phyloP scores from a whole-genome alignment of 371 early-diverging fungal species.

The Choanephora cucurbitarum region DNA sequence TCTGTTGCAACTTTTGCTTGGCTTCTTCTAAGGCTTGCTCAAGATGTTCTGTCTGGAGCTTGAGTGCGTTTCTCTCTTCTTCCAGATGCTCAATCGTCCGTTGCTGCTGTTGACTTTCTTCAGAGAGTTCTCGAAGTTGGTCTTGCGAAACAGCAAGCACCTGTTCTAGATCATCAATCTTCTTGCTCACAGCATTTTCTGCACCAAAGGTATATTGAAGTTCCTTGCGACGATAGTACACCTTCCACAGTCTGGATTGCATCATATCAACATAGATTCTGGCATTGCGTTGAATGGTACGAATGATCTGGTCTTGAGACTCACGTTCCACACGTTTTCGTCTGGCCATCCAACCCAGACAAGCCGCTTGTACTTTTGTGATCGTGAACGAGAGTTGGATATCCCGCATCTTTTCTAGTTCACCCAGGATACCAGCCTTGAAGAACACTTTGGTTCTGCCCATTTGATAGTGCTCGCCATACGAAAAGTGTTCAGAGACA shows the following conservation, averaged over 20 bases:
- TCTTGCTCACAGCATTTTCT: conserved; percentile 62
- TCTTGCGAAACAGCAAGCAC: conserved; percentile 52
- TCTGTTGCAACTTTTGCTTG: conserved; percentile 17
- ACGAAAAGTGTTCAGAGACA: conserved; percentile 55
- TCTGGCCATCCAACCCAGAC: conserved; percentile 86
- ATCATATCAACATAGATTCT: conserved; percentile 84
- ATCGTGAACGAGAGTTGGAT: conserved; percentile 80
- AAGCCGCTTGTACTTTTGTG: conserved; percentile 84
- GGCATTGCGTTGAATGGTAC: conserved; percentile 90
- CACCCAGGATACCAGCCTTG: conserved; percentile 86
- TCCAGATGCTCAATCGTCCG: conserved; percentile 31
- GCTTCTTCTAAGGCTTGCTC: conserved; percentile 36
- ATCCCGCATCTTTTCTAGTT: conserved; percentile 96
- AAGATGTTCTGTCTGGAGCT: conserved; percentile 38
- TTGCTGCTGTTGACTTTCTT: conserved; percentile 51
- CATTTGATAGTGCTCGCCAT: conserved; percentile 82
- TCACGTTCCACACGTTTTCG: conserved; percentile 66
- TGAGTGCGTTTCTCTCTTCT: conserved; percentile 39
- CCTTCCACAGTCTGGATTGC: conserved; percentile 93
- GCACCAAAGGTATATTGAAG: conserved; percentile 84
- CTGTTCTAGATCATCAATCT: conserved; percentile 52
- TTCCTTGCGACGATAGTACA: conserved; percentile 98
- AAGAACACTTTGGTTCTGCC: conserved; percentile 99
- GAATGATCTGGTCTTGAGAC: conserved; percentile 85
- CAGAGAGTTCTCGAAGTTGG: conserved; percentile 53